A percentile compares a stretch with the other conserved stretches of the same genome.
These are phyloP conservation scores for Panaeolus papilionaceus DNA, from an alignment of 768 basidiomycete species.

Conservation along the genomic window DNA sequence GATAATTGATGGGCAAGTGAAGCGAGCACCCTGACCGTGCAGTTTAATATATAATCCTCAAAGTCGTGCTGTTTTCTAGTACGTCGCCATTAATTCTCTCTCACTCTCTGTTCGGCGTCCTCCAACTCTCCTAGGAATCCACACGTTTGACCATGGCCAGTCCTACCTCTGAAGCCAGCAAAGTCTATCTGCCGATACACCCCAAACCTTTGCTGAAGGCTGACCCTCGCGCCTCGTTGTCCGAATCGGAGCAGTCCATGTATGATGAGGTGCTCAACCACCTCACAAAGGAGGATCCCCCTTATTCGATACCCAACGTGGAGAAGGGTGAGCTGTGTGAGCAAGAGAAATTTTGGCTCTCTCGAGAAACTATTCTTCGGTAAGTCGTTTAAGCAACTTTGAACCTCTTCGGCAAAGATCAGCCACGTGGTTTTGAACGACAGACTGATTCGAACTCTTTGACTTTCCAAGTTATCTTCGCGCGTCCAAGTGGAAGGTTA, in stretches of 20 bases:
- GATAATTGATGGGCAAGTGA: conserved; percentile 1
- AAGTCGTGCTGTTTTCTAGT: neutral
- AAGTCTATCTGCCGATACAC: conserved; percentile 38
- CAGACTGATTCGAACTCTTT: neutral
- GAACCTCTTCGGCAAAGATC: neutral
- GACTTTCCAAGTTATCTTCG: conserved; percentile 63
- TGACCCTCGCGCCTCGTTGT: conserved; percentile 43
- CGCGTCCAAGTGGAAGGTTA: conserved; percentile 75
- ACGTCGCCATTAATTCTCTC: neutral
- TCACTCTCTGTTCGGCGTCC: neutral
- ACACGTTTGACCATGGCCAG: neutral
- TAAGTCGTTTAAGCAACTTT: conserved; percentile 30
- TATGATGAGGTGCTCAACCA: conserved; percentile 63
- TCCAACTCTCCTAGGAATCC: neutral
- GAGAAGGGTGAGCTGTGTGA: conserved; percentile 57
- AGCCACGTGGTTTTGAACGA: neutral
- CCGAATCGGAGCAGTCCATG: conserved; percentile 52
- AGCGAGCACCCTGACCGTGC: conserved; percentile 7
- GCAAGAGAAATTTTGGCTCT: conserved; percentile 82
- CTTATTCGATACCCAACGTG: conserved; percentile 57
- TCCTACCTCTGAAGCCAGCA: neutral
- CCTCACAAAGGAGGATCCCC: conserved; percentile 50
- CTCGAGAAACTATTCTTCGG: conserved; percentile 77
- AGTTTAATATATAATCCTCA: neutral
- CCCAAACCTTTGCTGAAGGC: conserved; percentile 38